These are phyloP conservation scores for Rutstroemia sp. DNA, from an alignment of 2,329 filamentous ascomycete genomes.

Conservation along the genomic window DNA sequence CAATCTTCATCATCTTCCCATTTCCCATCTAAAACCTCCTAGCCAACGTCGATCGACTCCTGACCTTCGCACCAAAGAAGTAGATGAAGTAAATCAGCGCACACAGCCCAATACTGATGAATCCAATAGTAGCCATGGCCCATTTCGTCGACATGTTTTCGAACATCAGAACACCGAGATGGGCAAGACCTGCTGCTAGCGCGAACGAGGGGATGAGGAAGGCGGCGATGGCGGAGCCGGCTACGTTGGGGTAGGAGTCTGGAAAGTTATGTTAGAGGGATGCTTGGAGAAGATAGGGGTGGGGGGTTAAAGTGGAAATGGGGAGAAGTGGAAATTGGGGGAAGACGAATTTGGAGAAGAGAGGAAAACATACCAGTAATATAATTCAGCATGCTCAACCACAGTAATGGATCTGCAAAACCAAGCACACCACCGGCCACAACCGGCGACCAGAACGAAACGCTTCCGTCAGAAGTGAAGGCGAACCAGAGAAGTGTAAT, in stretches of 20 bases:
- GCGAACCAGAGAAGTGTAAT: conserved; percentile 37
- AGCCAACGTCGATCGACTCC: not conserved
- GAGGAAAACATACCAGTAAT: conserved; percentile 11
- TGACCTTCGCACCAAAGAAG: conserved; percentile 22
- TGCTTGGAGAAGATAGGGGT: not conserved
- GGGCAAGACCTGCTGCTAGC: conserved; percentile 34
- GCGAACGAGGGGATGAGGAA: conserved; percentile 38
- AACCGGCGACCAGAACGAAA: conserved; percentile 35
- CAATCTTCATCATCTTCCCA: too few species aligned
- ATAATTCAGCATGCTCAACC: conserved; percentile 38
- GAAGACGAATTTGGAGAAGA: not conserved
- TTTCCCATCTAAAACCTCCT: not conserved
- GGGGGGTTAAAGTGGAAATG: not conserved
- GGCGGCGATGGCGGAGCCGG: conserved; percentile 35
- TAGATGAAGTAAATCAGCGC: conserved; percentile 35
- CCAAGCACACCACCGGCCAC: conserved; percentile 34
- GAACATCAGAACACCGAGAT: conserved; percentile 32
- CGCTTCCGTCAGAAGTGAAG: conserved; percentile 34
- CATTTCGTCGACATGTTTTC: conserved; percentile 33
- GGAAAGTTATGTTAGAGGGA: not conserved
- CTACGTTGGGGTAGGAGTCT: conserved; percentile 36
- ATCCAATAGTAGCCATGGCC: conserved; percentile 36
- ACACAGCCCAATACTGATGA: conserved; percentile 34
- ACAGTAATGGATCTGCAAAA: conserved; percentile 36
- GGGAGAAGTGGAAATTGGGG: too few species aligned